Evolutionary conservation across 352 stramenopile genomes (phyloP).

Genomic region (Pythium brassicae): DNA sequence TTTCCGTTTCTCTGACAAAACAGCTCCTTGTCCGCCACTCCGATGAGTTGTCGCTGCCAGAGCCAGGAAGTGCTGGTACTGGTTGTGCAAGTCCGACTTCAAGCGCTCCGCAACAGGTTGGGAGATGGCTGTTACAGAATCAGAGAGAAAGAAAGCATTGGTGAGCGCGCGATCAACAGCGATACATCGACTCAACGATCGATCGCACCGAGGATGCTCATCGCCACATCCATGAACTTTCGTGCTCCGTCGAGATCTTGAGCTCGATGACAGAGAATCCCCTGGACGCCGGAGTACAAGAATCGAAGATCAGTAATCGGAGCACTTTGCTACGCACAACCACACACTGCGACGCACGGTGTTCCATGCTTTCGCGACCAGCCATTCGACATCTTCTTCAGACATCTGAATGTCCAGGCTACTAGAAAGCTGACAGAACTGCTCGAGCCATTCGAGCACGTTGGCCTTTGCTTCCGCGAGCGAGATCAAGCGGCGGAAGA

Average conservation of each 20-base stretch:
- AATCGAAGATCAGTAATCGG: background rate
- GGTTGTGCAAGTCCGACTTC: constrained; percentile 25
- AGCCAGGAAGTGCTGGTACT: constrained; percentile 34
- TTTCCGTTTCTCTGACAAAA: too few relatives aligned
- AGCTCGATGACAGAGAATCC: constrained; percentile 27
- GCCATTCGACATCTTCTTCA: constrained; percentile 62
- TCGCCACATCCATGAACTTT: constrained; percentile 40
- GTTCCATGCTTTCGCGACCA: constrained; percentile 74
- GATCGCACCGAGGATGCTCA: constrained; percentile 31
- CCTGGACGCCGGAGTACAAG: constrained; percentile 14
- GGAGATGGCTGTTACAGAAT: constrained; percentile 21
- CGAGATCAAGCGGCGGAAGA: constrained; percentile 57
- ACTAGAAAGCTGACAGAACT: constrained; percentile 49
- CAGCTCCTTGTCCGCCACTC: too few relatives aligned
- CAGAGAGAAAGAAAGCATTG: background rate
- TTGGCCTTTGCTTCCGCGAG: constrained; percentile 39
- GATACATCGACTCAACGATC: background rate
- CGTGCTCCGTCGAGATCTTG: constrained; percentile 26
- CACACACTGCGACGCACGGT: constrained; percentile 11
- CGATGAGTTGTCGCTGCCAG: constrained; percentile 8
- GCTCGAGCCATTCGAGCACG: constrained; percentile 55
- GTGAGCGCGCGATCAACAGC: background rate
- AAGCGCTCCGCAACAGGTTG: constrained; percentile 25
- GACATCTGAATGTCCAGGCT: constrained; percentile 42
- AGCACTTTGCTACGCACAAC: background rate